These are phyloP conservation scores for Cyberlindnera americana DNA, from an alignment of 805 yeast species.

Conservation along the genomic window DNA sequence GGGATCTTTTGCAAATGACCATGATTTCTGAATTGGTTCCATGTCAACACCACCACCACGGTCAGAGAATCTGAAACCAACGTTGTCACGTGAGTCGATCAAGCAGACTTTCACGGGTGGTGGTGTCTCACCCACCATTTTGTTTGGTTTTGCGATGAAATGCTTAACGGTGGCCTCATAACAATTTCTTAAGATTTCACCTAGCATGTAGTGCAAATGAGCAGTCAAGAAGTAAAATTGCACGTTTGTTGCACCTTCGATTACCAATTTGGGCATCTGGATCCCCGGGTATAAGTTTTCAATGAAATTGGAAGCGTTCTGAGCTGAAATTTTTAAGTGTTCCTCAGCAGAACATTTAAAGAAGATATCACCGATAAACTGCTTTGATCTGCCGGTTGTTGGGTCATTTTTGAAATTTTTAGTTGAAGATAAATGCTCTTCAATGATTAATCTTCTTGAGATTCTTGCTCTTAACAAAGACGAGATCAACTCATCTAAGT, in stretches of 20 bases:
- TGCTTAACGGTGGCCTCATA: conserved; percentile 72
- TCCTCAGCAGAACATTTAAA: conserved; percentile 72
- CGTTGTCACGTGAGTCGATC: conserved; percentile 59
- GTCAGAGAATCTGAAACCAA: conserved; percentile 78
- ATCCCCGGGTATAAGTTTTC: conserved; percentile 48
- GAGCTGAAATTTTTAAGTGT: conserved; percentile 54
- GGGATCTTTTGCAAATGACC: conserved; percentile 84
- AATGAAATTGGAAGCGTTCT: conserved; percentile 48
- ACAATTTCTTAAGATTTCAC: conserved; percentile 84
- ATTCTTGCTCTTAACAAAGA: conserved; percentile 80
- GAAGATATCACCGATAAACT: conserved; percentile 72
- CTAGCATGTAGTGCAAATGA: conserved; percentile 81
- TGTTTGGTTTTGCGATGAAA: conserved; percentile 30
- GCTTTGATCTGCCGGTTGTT: conserved; percentile 42
- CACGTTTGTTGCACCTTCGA: conserved; percentile 69
- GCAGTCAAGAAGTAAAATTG: conserved; percentile 80
- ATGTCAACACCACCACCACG: conserved; percentile 83
- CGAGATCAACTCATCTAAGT: conserved; percentile 72
- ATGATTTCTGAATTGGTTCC: conserved; percentile 57
- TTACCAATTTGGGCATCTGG: conserved; percentile 65
- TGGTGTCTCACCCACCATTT: conserved; percentile 39
- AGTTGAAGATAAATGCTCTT: conserved; percentile 83
- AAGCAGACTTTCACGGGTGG: conserved; percentile 79
- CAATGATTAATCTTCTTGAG: conserved; percentile 84
- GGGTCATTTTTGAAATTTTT: conserved; percentile 53